Evolutionary conservation across 441 rosid species (phyloP).

Genomic region (Daphne laureola): DNA sequence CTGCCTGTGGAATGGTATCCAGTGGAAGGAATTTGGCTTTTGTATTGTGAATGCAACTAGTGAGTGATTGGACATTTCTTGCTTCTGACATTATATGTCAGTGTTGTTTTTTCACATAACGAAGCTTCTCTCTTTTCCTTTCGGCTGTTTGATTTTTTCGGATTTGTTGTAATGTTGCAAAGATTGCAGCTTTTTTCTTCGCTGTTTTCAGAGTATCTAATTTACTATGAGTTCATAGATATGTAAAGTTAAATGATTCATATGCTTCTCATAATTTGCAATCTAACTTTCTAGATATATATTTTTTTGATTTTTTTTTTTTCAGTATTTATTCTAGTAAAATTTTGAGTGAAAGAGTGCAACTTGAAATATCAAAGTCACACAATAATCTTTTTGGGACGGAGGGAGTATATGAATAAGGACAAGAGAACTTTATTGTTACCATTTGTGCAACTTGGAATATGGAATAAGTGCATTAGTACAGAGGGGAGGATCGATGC

Average conservation of each 20-base stretch:
- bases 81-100: conserved; percentile 18
- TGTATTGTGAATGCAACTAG: conserved; percentile 9
- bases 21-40: conserved; percentile 38
- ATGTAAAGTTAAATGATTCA: no score
- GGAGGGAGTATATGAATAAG: conserved; percentile 12
- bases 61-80: conserved; percentile 16
- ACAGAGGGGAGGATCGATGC: conserved; percentile 15
- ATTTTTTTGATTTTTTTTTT: no score
- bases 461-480: conserved; percentile 41
- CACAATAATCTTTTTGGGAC: no score
- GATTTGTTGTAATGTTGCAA: conserved; percentile 18
- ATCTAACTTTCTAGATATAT: no score
- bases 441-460: conserved; percentile 21
- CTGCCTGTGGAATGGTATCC: conserved; percentile 41
- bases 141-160: background rate
- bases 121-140: conserved; percentile 26
- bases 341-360: no score
- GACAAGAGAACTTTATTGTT: conserved; percentile 8
- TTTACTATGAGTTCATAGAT: no score
- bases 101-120: conserved; percentile 49
- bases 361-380: no score
- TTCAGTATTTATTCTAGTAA: no score
- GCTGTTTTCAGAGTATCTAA: no score
- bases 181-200: no score
- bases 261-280: no score